Percentiles rank a stretch among this genome's conserved stretches.
Conservation (phyloP, 805 yeast species). For the Tetrapisispora namnaoensis region DNA sequence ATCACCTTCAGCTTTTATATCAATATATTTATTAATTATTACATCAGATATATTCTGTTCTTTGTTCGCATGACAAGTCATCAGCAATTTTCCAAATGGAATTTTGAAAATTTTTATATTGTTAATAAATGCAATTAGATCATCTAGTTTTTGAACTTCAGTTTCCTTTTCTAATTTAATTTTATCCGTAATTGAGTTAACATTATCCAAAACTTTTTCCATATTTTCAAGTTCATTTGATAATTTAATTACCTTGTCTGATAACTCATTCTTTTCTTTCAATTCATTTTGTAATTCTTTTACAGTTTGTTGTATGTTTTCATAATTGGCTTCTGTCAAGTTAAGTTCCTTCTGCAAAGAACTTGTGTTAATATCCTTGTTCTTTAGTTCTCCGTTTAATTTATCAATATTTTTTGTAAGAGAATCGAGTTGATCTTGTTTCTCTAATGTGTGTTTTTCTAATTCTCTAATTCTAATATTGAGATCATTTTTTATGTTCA, state of each 20-base stretch:
- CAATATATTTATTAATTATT: neutral
- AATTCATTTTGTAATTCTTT: neutral
- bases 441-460: neutral
- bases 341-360: neutral
- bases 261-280: neutral
- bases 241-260: neutral
- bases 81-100: conserved; percentile 10
- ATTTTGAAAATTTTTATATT: conserved; percentile 9
- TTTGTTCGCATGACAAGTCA: conserved; percentile 2
- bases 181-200: neutral
- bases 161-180: conserved; percentile 4
- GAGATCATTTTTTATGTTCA: neutral
- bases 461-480: conserved; percentile 1
- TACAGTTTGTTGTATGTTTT: neutral
- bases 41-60: neutral
- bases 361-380: neutral
- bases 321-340: neutral
- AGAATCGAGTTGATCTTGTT: neutral
- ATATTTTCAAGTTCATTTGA: neutral
- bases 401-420: neutral
- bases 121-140: conserved; percentile 6
- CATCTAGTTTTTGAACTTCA: neutral
- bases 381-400: neutral
- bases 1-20: conserved; percentile 2
- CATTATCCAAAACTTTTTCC: neutral